Percentiles rank a stretch among this genome's conserved stretches.
These are phyloP conservation scores for Claviceps monticola DNA, from an alignment of 2,329 filamentous ascomycete genomes.

Conservation along the genomic window DNA sequence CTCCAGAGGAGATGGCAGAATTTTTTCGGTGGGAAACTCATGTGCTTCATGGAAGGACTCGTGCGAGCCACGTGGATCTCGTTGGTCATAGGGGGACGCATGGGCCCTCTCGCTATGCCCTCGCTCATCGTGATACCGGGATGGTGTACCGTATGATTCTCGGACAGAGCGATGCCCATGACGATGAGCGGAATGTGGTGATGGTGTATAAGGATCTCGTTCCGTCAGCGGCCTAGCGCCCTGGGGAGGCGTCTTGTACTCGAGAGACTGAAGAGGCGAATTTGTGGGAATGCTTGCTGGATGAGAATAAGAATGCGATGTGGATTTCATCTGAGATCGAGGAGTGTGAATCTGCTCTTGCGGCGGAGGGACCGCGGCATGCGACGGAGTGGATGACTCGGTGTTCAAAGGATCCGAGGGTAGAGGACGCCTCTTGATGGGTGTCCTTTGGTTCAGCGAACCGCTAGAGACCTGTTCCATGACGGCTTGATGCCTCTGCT, in stretches of 20 bases:
- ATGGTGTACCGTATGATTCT: conserved; percentile 23
- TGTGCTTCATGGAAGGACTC: conserved; percentile 19
- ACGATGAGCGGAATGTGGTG: conserved; percentile 16
- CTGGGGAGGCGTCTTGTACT: conserved; percentile 30
- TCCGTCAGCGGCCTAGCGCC: conserved; percentile 10
- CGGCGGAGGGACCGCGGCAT: conserved; percentile 12
- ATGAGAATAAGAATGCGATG: conserved; percentile 13
- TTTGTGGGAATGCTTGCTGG: conserved; percentile 32
- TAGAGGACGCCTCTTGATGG: conserved; percentile 71
- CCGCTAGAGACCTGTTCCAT: conserved; percentile 23
- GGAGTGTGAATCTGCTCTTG: conserved; percentile 31
- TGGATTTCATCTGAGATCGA: conserved; percentile 29
- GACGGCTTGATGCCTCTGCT: conserved; percentile 30
- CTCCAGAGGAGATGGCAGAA: conserved; percentile 23
- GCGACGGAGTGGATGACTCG: conserved; percentile 25
- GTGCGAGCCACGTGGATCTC: conserved; percentile 23
- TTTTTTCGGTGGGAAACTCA: conserved; percentile 20
- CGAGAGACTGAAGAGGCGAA: conserved; percentile 37
- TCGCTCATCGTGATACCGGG: conserved; percentile 22
- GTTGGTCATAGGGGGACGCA: conserved; percentile 22
- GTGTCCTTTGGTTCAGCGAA: conserved; percentile 35
- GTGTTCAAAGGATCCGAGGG: conserved; percentile 62
- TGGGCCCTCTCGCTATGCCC: conserved; percentile 20
- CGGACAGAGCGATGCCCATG: conserved; percentile 20
- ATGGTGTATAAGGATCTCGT: conserved; percentile 22